Percentiles rank a stretch among this genome's conserved stretches.
Evolutionary conservation across 192 early-diverging fungal genomes (phyloP).

Genomic region (Pecoramyces ruminantium): DNA sequence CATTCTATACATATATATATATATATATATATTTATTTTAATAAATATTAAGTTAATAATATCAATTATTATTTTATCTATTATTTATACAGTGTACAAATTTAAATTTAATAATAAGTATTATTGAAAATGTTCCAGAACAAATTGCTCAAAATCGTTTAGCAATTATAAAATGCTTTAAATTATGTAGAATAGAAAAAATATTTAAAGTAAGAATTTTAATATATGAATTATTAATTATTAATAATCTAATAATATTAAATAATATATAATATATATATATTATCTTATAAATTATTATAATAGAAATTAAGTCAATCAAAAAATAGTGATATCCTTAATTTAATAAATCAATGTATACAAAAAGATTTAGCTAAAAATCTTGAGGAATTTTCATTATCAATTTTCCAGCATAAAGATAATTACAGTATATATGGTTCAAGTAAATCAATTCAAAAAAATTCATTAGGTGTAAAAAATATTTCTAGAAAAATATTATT

Average conservation of each 20-base stretch:
- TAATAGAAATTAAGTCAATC: not conserved
- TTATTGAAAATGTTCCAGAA: not conserved
- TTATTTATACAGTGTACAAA: not conserved
- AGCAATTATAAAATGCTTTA: not conserved
- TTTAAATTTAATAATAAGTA: not conserved
- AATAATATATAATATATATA: too few species aligned
- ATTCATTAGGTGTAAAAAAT: not conserved
- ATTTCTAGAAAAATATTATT: not conserved
- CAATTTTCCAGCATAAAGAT: not conserved
- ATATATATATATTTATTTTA: too few species aligned
- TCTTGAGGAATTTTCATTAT: not conserved
- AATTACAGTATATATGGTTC: not conserved
- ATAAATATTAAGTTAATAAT: too few species aligned
- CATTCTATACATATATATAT: not conserved
- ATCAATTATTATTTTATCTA: too few species aligned
- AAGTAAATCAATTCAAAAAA: not conserved
- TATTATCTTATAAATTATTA: too few species aligned
- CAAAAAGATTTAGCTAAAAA: not conserved
- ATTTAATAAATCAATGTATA: not conserved
- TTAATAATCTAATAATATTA: too few species aligned
- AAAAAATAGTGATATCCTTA: not conserved
- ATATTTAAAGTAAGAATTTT: not conserved
- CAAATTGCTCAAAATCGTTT: not conserved
- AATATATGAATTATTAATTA: not conserved
- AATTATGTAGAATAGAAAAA: not conserved